Evolutionary conservation across 176 grass and related monocot genomes (phyloP).

Genomic region (Lolium rigidum): DNA sequence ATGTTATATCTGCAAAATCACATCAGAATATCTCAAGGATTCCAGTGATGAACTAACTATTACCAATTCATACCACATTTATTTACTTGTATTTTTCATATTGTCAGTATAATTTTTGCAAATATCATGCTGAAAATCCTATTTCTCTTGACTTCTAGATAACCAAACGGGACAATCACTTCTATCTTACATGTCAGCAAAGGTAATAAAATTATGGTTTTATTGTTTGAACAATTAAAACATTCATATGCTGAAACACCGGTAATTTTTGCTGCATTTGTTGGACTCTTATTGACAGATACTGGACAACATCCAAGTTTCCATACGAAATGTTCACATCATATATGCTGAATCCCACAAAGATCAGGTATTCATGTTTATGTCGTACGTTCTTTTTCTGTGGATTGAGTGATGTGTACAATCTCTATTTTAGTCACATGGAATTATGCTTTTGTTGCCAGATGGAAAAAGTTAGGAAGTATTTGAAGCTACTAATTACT

Average conservation of each 20-base stretch:
- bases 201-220: slow-evolving; percentile 62
- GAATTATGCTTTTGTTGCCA: slow-evolving; percentile 37
- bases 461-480: slow-evolving; percentile 27
- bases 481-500: neutral
- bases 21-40: slow-evolving; percentile 31
- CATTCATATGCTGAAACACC: slow-evolving; percentile 33
- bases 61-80: slow-evolving; percentile 27
- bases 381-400: slow-evolving; percentile 16
- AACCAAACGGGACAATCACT: slow-evolving; percentile 95
- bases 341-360: slow-evolving; percentile 74
- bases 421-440: slow-evolving; percentile 32
- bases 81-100: slow-evolving; percentile 24
- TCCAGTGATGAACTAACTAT: slow-evolving; percentile 23
- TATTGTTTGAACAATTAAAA: slow-evolving; percentile 39
- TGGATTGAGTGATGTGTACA: neutral
- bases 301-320: slow-evolving; percentile 95
- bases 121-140: slow-evolving; percentile 8
- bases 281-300: slow-evolving; percentile 65
- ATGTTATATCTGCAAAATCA: slow-evolving; percentile 12
- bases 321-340: slow-evolving; percentile 85
- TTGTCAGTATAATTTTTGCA: slow-evolving; percentile 4
- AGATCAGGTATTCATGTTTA: slow-evolving; percentile 63
- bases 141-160: slow-evolving; percentile 66
- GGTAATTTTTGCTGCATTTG: slow-evolving; percentile 32
- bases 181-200: slow-evolving; percentile 95